Evolutionary conservation across 306 rosid species (phyloP).

Genomic region (Medicago lupulina): DNA sequence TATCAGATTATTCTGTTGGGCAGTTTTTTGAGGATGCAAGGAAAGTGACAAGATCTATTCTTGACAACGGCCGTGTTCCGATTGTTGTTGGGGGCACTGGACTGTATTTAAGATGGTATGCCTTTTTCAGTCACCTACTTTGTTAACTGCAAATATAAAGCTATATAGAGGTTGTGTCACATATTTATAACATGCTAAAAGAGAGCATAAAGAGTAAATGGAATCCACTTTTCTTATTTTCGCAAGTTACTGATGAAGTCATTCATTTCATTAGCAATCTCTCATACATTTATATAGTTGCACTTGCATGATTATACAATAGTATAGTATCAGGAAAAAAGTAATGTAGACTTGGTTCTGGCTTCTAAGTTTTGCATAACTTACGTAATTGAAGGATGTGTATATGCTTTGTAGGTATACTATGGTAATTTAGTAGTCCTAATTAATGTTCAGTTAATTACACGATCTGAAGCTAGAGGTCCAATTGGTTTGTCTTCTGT

Average conservation of each 20-base stretch:
- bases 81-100: conserved; percentile 96
- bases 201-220: conserved; percentile 25
- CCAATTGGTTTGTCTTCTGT: conserved; percentile 18
- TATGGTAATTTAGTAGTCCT: conserved; percentile 26
- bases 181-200: conserved; percentile 26
- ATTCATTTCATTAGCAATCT: conserved; percentile 22
- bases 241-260: conserved; percentile 4
- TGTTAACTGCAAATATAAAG: not conserved
- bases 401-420: conserved; percentile 1
- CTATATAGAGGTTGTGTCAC: conserved; percentile 19
- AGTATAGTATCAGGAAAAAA: conserved; percentile 24
- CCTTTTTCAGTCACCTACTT: conserved; percentile 19
- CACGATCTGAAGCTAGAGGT: conserved; percentile 23
- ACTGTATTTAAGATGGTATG: conserved; percentile 91
- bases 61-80: conserved; percentile 80
- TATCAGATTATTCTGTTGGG: conserved; percentile 93
- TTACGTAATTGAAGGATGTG: conserved; percentile 29
- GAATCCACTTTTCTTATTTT: conserved; percentile 32
- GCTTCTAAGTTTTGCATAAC: conserved; percentile 24
- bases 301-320: conserved; percentile 24
- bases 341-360: conserved; percentile 28
- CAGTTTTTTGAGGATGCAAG: conserved; percentile 95
- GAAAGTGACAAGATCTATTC: conserved; percentile 72
- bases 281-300: conserved; percentile 22
- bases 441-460: not conserved